Evolutionary conservation across 257 asterid species (phyloP).

Genomic region (Nicotiana tomentosiformis): DNA sequence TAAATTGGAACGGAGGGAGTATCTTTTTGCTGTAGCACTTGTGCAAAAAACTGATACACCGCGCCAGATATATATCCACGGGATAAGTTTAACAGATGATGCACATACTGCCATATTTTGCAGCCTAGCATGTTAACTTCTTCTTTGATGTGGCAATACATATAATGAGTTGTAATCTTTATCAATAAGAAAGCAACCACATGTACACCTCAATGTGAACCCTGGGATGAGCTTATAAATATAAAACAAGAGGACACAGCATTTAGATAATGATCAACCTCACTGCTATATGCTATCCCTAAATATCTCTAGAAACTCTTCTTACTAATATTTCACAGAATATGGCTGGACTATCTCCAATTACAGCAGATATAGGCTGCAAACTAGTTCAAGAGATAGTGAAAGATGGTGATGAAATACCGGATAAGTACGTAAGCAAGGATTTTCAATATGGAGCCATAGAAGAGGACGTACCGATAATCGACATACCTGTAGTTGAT

Average conservation of each 20-base stretch:
- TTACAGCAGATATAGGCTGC: slow-evolving; percentile 9
- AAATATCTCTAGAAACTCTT: background rate
- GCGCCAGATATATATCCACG: no score
- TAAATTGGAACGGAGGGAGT: no score
- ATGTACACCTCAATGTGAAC: background rate
- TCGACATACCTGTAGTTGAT: slow-evolving; percentile 45
- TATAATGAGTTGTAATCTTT: background rate
- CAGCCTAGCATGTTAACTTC: background rate
- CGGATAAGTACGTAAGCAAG: slow-evolving; percentile 33
- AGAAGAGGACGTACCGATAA: slow-evolving; percentile 17
- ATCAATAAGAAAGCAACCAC: background rate
- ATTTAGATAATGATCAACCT: background rate
- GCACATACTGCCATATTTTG: background rate
- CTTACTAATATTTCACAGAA: background rate
- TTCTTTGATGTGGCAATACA: background rate
- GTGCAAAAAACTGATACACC: background rate
- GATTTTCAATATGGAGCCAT: slow-evolving; percentile 21
- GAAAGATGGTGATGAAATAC: slow-evolving; percentile 35
- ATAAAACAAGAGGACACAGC: background rate
- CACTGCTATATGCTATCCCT: background rate
- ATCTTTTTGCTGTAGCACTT: background rate
- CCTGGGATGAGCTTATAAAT: background rate
- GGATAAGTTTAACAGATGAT: background rate
- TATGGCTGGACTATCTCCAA: slow-evolving; percentile 18
- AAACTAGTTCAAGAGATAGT: slow-evolving; percentile 41